phyloP scores from a whole-genome alignment of 768 basidiomycete genomes.

The Cubamyces lactineus region DNA sequence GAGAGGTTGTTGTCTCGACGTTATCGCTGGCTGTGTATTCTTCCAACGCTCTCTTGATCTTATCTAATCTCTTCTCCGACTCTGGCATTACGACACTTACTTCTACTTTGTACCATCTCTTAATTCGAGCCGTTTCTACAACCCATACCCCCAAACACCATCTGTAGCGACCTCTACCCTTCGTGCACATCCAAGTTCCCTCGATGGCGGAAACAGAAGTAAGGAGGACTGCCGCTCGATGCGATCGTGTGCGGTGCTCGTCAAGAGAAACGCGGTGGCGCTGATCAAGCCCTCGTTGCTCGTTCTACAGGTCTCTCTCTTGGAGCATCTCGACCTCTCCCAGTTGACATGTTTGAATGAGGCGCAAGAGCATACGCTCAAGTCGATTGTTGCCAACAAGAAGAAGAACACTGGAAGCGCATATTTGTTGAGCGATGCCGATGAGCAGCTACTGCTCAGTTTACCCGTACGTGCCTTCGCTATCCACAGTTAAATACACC shows the following conservation, averaged over 20 bases:
- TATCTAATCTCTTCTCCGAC: constrained; percentile 27
- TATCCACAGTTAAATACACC: too few species aligned
- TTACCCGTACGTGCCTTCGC: constrained; percentile 53
- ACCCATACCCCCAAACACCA: neutral
- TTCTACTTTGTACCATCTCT: constrained; percentile 25
- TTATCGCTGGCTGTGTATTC: neutral
- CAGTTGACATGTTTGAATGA: constrained; percentile 79
- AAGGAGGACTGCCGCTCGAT: neutral
- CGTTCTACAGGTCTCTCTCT: constrained; percentile 49
- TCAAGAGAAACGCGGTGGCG: neutral
- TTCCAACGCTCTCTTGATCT: constrained; percentile 21
- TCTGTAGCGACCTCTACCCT: neutral
- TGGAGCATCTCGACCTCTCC: constrained; percentile 58
- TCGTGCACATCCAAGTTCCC: neutral
- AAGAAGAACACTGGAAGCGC: constrained; percentile 46
- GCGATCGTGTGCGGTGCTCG: neutral
- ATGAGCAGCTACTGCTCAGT: constrained; percentile 72
- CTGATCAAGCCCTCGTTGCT: neutral
- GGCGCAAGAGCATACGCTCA: constrained; percentile 49
- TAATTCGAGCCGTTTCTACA: constrained; percentile 17
- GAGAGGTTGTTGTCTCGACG: neutral
- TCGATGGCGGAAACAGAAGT: constrained; percentile 27
- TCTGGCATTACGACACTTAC: constrained; percentile 16
- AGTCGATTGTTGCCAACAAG: constrained; percentile 50
- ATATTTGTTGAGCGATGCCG: constrained; percentile 68